phyloP scores from a whole-genome alignment of 352 stramenopile species.

The Globisporangium megalacanthum region DNA sequence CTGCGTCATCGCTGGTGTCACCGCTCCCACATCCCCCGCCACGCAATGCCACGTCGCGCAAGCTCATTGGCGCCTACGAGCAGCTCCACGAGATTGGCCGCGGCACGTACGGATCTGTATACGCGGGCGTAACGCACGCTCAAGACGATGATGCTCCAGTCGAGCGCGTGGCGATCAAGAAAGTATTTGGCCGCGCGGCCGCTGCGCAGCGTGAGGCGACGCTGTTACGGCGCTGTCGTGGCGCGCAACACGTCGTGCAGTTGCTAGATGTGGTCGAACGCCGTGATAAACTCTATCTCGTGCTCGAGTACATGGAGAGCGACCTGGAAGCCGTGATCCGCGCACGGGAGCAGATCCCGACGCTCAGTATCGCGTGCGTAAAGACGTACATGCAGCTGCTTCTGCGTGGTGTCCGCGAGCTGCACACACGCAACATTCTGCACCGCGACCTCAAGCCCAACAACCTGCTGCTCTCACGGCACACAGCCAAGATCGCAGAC shows the following conservation, averaged over 20 bases:
- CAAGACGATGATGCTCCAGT: background rate
- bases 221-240: constrained; percentile 36
- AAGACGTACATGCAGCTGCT: constrained; percentile 72
- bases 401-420: constrained; percentile 81
- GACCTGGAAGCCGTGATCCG: constrained; percentile 80
- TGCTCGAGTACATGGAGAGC: constrained; percentile 89
- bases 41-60: constrained; percentile 7
- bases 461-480: constrained; percentile 93
- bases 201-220: constrained; percentile 80
- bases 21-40: too few species aligned
- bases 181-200: constrained; percentile 39
- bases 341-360: constrained; percentile 75
- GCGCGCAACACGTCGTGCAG: constrained; percentile 77
- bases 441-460: constrained; percentile 98
- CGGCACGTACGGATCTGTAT: constrained; percentile 79
- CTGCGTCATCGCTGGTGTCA: too few species aligned
- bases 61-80: constrained; percentile 65
- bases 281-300: constrained; percentile 88
- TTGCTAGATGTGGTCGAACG: constrained; percentile 86
- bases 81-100: constrained; percentile 68
- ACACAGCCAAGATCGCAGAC: constrained; percentile 79
- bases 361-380: constrained; percentile 85
- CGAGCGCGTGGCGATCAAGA: constrained; percentile 68
- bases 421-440: constrained; percentile 92
- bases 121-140: constrained; percentile 29